A percentile compares a stretch with the other conserved stretches of the same genome.
Conservation (phyloP, 169 alveolate species). For the Plasmodium ovale region DNA sequence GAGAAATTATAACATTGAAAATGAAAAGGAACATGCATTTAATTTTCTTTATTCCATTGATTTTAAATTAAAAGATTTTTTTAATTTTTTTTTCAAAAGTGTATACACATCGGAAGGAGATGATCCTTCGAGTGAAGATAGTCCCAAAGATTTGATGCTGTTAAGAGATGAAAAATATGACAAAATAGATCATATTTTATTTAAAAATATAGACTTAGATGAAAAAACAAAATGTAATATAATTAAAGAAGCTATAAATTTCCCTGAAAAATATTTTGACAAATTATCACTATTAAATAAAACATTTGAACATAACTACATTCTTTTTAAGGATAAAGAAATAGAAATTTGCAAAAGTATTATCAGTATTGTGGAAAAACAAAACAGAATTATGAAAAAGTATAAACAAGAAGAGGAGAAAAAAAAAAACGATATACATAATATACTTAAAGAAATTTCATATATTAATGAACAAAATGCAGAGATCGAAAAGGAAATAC, state of each 20-base stretch:
- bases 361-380: slow-evolving; percentile 29
- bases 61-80: slow-evolving; percentile 7
- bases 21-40: slow-evolving; percentile 3
- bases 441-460: slow-evolving; percentile 32
- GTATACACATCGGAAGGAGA: slow-evolving; percentile 6
- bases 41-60: slow-evolving; percentile 53
- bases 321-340: slow-evolving; percentile 50
- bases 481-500: slow-evolving; percentile 59
- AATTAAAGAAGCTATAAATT: slow-evolving; percentile 31
- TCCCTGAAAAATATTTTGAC: slow-evolving; percentile 41
- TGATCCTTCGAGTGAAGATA: not conserved
- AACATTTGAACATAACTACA: slow-evolving; percentile 54
- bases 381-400: slow-evolving; percentile 44
- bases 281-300: slow-evolving; percentile 37
- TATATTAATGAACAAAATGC: slow-evolving; percentile 46
- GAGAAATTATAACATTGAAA: slow-evolving; percentile 4
- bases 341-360: slow-evolving; percentile 18
- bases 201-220: slow-evolving; percentile 46
- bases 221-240: slow-evolving; percentile 37
- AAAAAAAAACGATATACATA: slow-evolving; percentile 36
- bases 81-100: not conserved
- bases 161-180: slow-evolving; percentile 22
- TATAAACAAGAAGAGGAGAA: slow-evolving; percentile 50
- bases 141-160: not conserved
- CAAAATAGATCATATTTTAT: slow-evolving; percentile 33